Evolutionary conservation across 1,139 yeast genomes (phyloP).

Genomic region (Yamadazyma kanchanaburiensis): DNA sequence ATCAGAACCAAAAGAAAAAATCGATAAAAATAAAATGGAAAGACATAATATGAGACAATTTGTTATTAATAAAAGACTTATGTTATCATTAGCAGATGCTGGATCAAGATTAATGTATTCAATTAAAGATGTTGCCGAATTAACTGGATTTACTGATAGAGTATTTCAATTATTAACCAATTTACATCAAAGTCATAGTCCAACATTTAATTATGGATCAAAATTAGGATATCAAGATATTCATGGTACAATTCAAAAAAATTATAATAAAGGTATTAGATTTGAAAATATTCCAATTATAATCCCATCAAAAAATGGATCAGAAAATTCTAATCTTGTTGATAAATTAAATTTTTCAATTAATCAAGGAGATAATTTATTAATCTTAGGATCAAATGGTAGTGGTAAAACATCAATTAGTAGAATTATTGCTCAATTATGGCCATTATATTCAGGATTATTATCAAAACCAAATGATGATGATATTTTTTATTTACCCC

Average conservation of each 20-base stretch:
- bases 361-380: constrained; percentile 57
- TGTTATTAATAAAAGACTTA: constrained; percentile 83
- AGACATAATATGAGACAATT: constrained; percentile 78
- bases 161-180: constrained; percentile 73
- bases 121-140: constrained; percentile 85
- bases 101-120: constrained; percentile 97
- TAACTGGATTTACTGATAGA: constrained; percentile 88
- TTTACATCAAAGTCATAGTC: constrained; percentile 79
- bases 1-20: constrained; percentile 1
- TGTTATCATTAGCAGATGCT: constrained; percentile 92
- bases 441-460: constrained; percentile 88
- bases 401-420: constrained; percentile 88
- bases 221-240: constrained; percentile 52
- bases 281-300: constrained; percentile 82
- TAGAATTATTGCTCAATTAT: constrained; percentile 79
- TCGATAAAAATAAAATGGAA: constrained; percentile 17
- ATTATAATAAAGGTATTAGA: constrained; percentile 69
- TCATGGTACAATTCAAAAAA: constrained; percentile 77
- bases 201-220: constrained; percentile 61
- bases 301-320: constrained; percentile 65
- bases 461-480: constrained; percentile 75
- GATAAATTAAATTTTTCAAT: constrained; percentile 59
- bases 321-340: constrained; percentile 53
- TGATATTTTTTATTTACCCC: constrained; percentile 76
- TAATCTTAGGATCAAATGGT: constrained; percentile 85